Base-by-base conservation (phyloP, 108 stramenopile species). In the Phaeodactylum tricornutum region DNA sequence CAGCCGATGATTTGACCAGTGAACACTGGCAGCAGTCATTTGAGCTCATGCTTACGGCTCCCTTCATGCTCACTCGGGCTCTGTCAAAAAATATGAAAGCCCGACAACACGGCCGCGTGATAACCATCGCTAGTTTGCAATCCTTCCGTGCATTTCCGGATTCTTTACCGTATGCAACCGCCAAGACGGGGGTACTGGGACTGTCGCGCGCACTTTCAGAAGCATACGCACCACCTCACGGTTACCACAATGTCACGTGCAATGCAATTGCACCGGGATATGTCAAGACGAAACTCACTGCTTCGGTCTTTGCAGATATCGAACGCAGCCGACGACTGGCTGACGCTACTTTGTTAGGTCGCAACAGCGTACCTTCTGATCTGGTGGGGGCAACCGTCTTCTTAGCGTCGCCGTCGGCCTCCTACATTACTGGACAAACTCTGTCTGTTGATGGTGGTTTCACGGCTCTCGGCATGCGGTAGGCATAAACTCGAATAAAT, bases 11-110 rank as follows among this genome's bases (percentile, higher is more conserved):
- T 45, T 43, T 72, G 21, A 62, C 69, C 23, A 57, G 59, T 55
- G 79, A 79, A 29, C 63, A 75, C 34, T 85, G 84, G 84, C 66
- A 75, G 40, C 60, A 50, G 32, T 73, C 68, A 20, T 71, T 81
- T 12, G 69, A 75, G 26, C 63, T 81, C 12, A 85, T 75, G 62
- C 70, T 74, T 34, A 81, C 71, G 49, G 79, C 66, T 22, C 69
- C 77, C 27, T 73, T 75, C 61, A 71, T 73, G 39, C 59, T 68
- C 24, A 59, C 74, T 28, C 71, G 73, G 22, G 47, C 64, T 0
- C 53, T 77, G 23, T 44, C 70, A n/a, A 52, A 57, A 16, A 32
- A 43, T 19, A 74, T 85, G 71, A 40, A 73, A 14, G 35, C 53
- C n/a, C 52, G 74, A 43, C 62, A 77, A 42, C 67, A 60, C 29